These are phyloP conservation scores for Populus ilicifolia DNA, from an alignment of 345 rosid genomes.

Conservation along the genomic window DNA sequence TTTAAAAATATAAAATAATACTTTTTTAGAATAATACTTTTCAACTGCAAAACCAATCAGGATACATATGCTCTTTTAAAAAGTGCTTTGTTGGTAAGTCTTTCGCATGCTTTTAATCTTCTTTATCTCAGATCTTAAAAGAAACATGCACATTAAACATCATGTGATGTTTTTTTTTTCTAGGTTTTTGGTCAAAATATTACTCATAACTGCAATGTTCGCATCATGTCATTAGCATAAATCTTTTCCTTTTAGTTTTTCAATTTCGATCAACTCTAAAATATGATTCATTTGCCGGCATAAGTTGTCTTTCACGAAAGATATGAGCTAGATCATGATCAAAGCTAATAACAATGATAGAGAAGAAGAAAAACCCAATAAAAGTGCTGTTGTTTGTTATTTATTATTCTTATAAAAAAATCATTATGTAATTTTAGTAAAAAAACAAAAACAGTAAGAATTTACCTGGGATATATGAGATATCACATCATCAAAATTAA, in stretches of 20 bases:
- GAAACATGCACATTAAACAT: background rate
- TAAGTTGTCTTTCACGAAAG: background rate
- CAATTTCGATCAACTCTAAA: background rate
- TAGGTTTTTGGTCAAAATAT: conserved; percentile 13
- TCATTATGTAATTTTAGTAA: too few relatives aligned
- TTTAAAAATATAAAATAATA: too few relatives aligned
- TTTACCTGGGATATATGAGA: too few relatives aligned
- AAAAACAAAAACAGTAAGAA: too few relatives aligned
- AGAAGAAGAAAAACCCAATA: background rate
- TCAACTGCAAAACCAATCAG: background rate
- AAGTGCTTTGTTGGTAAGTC: background rate
- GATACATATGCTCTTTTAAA: background rate
- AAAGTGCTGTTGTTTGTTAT: too few relatives aligned
- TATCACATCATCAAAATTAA: too few relatives aligned
- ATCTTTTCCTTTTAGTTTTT: background rate
- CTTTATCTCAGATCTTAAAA: conserved; percentile 4
- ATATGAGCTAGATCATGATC: background rate
- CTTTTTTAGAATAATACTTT: too few relatives aligned
- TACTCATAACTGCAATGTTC: background rate
- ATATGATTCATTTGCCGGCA: background rate
- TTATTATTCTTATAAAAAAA: too few relatives aligned
- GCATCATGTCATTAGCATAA: conserved; percentile 3
- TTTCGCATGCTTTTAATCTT: background rate
- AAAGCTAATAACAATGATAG: too few relatives aligned
- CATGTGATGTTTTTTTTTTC: background rate